Evolutionary conservation across 352 stramenopile genomes (phyloP).

Genomic region (Phytophthora pisi): DNA sequence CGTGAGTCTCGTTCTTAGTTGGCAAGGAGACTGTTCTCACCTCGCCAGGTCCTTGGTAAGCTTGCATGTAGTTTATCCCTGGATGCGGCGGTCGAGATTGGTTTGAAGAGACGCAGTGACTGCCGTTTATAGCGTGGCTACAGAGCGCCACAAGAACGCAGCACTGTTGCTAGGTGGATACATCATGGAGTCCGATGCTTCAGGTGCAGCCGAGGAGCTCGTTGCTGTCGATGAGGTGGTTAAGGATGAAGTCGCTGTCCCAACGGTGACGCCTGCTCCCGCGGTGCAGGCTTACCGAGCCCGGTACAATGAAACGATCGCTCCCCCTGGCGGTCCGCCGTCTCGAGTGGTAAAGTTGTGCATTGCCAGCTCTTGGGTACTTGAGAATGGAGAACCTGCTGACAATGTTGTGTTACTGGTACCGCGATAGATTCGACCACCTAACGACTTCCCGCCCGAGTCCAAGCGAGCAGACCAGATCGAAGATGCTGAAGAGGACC

Average conservation of each 20-base stretch:
- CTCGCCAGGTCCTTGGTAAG: background rate
- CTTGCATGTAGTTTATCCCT: too few relatives aligned
- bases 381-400: background rate
- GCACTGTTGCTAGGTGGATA: background rate
- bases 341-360: conserved; percentile 40
- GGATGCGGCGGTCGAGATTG: background rate
- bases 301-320: conserved; percentile 64
- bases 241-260: background rate
- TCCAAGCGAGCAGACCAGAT: conserved; percentile 79
- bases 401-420: background rate
- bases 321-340: conserved; percentile 43
- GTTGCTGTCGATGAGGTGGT: background rate
- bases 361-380: background rate
- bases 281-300: conserved; percentile 50
- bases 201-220: conserved; percentile 13
- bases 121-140: conserved; percentile 7
- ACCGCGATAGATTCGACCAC: conserved; percentile 52
- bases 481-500: conserved; percentile 70
- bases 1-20: background rate
- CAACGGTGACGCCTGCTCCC: conserved; percentile 1
- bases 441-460: conserved; percentile 67
- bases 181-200: conserved; percentile 18
- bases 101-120: conserved; percentile 10
- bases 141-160: background rate
- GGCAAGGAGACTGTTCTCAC: background rate